phyloP scores from a whole-genome alignment of 371 early-diverging fungal species.

The Batrachochytrium dendrobatidis region DNA sequence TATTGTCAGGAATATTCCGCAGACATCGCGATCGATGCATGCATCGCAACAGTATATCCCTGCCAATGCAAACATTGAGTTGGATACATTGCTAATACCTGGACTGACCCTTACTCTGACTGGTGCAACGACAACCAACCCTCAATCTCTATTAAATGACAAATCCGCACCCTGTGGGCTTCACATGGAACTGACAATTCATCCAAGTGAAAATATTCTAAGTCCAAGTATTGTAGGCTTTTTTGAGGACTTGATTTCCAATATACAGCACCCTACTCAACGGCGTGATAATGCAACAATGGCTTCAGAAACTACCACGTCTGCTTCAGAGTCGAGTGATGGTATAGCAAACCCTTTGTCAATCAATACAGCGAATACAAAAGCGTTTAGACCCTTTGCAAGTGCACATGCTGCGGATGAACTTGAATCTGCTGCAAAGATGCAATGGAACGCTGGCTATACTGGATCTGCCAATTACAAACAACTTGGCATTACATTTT shows the following conservation, averaged over 20 bases:
- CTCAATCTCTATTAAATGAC: no score
- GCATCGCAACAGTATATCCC: not conserved
- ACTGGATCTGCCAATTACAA: conserved; percentile 7
- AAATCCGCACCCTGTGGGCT: not conserved
- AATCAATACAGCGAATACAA: not conserved
- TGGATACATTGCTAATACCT: not conserved
- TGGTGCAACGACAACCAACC: not conserved
- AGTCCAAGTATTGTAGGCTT: conserved; percentile 70
- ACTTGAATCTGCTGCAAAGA: not conserved
- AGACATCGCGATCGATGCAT: not conserved
- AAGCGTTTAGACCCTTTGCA: no score
- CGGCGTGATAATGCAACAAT: not conserved
- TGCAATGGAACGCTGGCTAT: conserved; percentile 2
- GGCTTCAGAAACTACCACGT: not conserved
- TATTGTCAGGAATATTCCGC: not conserved
- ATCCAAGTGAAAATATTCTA: conserved; percentile 67
- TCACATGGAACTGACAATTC: conserved; percentile 63
- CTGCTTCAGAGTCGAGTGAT: not conserved
- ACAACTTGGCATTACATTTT: conserved; percentile 27
- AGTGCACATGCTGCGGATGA: not conserved
- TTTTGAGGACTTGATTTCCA: conserved; percentile 56
- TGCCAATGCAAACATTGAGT: not conserved
- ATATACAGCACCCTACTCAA: conserved; percentile 46
- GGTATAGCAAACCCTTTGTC: not conserved
- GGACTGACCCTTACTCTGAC: not conserved